Percentiles rank a stretch among this genome's conserved stretches.
Conservation (phyloP, 768 basidiomycete genomes). For the Leccinum olivaceopallidum region DNA sequence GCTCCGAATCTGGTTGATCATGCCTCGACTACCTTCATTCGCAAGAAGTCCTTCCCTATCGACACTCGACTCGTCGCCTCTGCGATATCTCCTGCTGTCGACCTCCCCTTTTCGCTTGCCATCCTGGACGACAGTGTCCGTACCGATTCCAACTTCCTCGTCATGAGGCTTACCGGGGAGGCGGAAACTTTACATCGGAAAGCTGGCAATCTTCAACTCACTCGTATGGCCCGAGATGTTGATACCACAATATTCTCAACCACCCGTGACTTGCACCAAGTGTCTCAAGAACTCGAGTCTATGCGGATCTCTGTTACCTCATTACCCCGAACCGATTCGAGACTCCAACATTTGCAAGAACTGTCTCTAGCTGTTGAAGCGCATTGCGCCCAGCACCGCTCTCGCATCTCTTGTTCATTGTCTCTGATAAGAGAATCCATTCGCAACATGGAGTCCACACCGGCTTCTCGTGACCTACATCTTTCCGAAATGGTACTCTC, state of each 20-base stretch:
- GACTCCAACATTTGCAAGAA: constrained; percentile 36
- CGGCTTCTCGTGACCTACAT: constrained; percentile 42
- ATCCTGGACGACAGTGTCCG: constrained; percentile 68
- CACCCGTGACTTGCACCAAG: constrained; percentile 39
- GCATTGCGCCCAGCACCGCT: constrained; percentile 35
- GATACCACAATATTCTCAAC: constrained; percentile 44
- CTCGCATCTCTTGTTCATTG: constrained; percentile 46
- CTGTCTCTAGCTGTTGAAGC: constrained; percentile 40
- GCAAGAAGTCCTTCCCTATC: constrained; percentile 38
- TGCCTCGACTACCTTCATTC: constrained; percentile 24
- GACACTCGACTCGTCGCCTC: constrained; percentile 36
- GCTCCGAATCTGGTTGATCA: constrained; percentile 29
- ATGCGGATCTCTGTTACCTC: constrained; percentile 39
- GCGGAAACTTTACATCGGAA: constrained; percentile 51
- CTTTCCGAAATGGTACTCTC: constrained; percentile 50
- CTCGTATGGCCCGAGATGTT: constrained; percentile 52
- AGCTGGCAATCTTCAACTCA: constrained; percentile 49
- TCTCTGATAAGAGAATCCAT: constrained; percentile 56
- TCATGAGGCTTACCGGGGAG: constrained; percentile 60
- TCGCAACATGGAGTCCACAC: constrained; percentile 51
- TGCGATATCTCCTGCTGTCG: constrained; percentile 34
- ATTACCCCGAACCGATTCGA: constrained; percentile 28
- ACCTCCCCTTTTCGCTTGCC: constrained; percentile 56
- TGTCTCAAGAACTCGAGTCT: constrained; percentile 40
- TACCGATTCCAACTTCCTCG: constrained; percentile 64